Conservation (phyloP, 495 filamentous ascomycete species). For the Aspergillus indologenus region DNA sequence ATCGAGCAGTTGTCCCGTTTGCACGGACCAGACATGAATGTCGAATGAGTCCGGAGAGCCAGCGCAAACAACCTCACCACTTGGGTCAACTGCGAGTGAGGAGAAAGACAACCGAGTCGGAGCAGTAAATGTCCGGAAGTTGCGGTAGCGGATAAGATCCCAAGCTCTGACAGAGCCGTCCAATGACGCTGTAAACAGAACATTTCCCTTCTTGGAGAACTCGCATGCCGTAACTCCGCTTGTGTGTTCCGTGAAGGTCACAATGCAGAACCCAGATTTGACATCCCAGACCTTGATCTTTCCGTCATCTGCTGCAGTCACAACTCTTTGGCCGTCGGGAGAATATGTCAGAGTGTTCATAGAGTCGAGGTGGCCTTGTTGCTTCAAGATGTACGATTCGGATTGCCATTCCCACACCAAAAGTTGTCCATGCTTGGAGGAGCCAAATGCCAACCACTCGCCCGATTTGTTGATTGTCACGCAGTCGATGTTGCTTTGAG, state of each 20-base stretch:
- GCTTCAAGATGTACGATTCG: conserved; percentile 97
- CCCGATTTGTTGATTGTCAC: conserved; percentile 89
- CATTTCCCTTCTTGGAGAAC: conserved; percentile 89
- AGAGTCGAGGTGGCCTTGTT: conserved; percentile 96
- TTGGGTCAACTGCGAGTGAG: conserved; percentile 91
- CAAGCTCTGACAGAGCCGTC: conserved; percentile 93
- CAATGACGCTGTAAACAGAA: conserved; percentile 89
- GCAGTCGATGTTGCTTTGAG: conserved; percentile 91
- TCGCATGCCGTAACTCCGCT: conserved; percentile 94
- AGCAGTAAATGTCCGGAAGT: conserved; percentile 95
- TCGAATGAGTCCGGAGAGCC: conserved; percentile 95
- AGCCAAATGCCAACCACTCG: conserved; percentile 98
- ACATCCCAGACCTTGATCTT: conserved; percentile 99
- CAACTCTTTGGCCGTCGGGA: conserved; percentile 85
- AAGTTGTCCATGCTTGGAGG: conserved; percentile 88
- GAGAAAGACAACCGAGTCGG: conserved; percentile 89
- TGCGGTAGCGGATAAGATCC: conserved; percentile 94
- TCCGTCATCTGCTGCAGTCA: conserved; percentile 92
- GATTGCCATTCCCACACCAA: conserved; percentile 99
- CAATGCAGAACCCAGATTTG: conserved; percentile 92
- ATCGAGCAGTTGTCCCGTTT: conserved; percentile 93
- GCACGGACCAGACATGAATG: conserved; percentile 96
- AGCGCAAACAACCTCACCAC: conserved; percentile 91
- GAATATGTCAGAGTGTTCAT: conserved; percentile 93
- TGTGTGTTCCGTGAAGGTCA: conserved; percentile 96